A percentile compares a stretch with the other conserved stretches of the same genome.
These are phyloP conservation scores for Rhododendron simsii DNA, from an alignment of 148 eudicot genomes.

Conservation along the genomic window DNA sequence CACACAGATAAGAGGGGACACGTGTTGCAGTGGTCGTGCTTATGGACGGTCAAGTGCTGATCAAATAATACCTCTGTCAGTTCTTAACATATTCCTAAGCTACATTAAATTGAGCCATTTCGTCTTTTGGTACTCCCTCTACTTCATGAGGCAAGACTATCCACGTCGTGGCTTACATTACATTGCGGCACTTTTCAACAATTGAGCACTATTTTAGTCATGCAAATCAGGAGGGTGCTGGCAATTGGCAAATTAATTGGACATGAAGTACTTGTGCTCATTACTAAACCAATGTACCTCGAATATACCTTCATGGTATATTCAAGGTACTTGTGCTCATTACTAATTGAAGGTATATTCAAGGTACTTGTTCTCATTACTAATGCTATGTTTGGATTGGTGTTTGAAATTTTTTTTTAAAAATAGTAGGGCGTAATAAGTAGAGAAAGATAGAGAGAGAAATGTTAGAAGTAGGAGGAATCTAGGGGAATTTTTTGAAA, in stretches of 20 bases:
- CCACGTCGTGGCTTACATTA: not conserved
- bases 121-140: not conserved
- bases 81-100: constrained; percentile 12
- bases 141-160: not conserved
- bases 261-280: not conserved
- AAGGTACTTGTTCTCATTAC: too few relatives aligned
- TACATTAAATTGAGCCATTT: constrained; percentile 4
- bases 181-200: not conserved
- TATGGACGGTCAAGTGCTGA: constrained; percentile 16
- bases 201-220: not conserved
- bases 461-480: too few relatives aligned
- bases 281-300: not conserved
- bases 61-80: not conserved
- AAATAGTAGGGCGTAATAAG: too few relatives aligned
- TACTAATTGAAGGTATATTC: too few relatives aligned
- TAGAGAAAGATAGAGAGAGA: too few relatives aligned
- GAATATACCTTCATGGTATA: too few relatives aligned
- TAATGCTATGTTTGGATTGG: too few relatives aligned
- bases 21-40: not conserved
- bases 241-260: not conserved
- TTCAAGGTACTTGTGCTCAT: too few relatives aligned
- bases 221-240: too few relatives aligned
- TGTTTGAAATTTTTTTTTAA: too few relatives aligned
- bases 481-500: too few relatives aligned
- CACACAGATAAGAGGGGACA: not conserved